Evolutionary conservation across 805 yeast species (phyloP).

Genomic region (Vanderwaltozyma verrucispora): DNA sequence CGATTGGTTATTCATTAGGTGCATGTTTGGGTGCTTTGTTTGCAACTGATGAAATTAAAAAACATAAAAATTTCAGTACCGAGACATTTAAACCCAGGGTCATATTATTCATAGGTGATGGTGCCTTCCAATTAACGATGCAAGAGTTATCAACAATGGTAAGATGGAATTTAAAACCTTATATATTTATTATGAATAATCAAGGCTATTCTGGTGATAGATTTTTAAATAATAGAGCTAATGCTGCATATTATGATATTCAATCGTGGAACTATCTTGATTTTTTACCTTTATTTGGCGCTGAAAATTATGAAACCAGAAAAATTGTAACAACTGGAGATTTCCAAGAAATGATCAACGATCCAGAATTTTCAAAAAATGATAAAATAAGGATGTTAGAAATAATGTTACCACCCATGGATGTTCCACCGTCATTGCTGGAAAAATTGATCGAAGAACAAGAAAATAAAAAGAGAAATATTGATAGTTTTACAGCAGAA

Average conservation of each 20-base stretch:
- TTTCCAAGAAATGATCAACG: conserved; percentile 33
- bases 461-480: conserved; percentile 9
- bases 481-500: neutral
- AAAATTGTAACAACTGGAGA: conserved; percentile 41
- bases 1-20: conserved; percentile 56
- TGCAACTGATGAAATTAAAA: conserved; percentile 45
- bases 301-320: conserved; percentile 35
- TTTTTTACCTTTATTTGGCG: conserved; percentile 44
- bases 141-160: conserved; percentile 55
- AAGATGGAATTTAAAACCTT: conserved; percentile 44
- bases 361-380: conserved; percentile 32
- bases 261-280: conserved; percentile 50
- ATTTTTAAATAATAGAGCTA: conserved; percentile 45
- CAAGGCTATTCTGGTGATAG: conserved; percentile 60
- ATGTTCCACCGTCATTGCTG: conserved; percentile 37
- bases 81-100: conserved; percentile 32
- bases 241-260: conserved; percentile 45
- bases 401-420: conserved; percentile 47
- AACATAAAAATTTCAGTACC: conserved; percentile 1
- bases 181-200: conserved; percentile 50
- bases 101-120: conserved; percentile 55
- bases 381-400: conserved; percentile 45
- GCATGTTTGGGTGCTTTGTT: conserved; percentile 53
- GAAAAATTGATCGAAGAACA: conserved; percentile 21
- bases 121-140: conserved; percentile 56